These are phyloP conservation scores for Cicer judaicum DNA, from an alignment of 306 rosid species.

Conservation along the genomic window DNA sequence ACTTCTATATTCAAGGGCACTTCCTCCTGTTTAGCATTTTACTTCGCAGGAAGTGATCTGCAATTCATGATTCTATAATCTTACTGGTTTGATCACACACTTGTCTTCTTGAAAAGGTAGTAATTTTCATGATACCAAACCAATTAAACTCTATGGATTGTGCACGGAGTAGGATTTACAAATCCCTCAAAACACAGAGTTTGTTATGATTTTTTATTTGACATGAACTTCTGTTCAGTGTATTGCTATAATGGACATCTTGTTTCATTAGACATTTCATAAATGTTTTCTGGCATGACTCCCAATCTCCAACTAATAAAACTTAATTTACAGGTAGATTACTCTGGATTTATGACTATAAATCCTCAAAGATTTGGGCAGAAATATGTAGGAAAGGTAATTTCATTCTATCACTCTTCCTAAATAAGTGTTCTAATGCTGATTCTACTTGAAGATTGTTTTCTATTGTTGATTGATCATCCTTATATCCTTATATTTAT, in stretches of 20 bases:
- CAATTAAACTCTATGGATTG: conserved; percentile 21
- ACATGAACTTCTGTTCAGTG: conserved; percentile 29
- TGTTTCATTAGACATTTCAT: conserved; percentile 32
- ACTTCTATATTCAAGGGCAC: conserved; percentile 11
- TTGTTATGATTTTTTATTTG: conserved; percentile 25
- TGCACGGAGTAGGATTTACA: conserved; percentile 38
- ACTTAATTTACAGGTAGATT: conserved; percentile 81
- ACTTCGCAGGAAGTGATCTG: conserved; percentile 11
- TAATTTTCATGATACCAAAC: conserved; percentile 32
- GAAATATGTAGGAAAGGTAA: conserved; percentile 99
- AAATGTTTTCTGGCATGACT: conserved; percentile 31
- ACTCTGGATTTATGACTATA: conserved; percentile 97
- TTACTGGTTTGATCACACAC: conserved; percentile 32
- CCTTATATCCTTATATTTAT: neutral
- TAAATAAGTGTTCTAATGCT: conserved; percentile 40
- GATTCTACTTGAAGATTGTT: conserved; percentile 43
- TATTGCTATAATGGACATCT: conserved; percentile 23
- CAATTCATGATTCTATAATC: conserved; percentile 28
- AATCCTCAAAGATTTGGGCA: conserved; percentile 99
- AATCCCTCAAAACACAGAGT: conserved; percentile 33
- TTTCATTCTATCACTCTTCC: conserved; percentile 42
- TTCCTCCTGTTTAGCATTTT: conserved; percentile 38
- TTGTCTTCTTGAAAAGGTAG: conserved; percentile 30
- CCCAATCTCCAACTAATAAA: conserved; percentile 32
- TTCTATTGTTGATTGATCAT: conserved; percentile 41